These are phyloP conservation scores for Lolium perenne DNA, from an alignment of 176 grass and related monocot genomes.

Conservation along the genomic window DNA sequence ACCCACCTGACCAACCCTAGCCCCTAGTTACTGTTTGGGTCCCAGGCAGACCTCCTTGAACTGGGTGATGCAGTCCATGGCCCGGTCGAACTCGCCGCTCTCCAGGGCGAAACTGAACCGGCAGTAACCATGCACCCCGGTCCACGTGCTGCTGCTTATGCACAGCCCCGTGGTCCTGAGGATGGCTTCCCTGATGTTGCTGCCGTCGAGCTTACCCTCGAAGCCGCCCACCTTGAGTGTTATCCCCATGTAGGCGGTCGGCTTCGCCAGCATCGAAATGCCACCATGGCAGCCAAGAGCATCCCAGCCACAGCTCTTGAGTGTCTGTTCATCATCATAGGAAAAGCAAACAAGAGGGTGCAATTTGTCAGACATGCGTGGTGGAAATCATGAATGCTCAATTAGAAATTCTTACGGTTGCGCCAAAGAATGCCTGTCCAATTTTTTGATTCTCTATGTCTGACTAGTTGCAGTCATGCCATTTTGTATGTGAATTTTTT, in stretches of 20 bases:
- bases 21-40: slow-evolving; percentile 24
- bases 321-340: slow-evolving; percentile 57
- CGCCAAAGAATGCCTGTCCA: not conserved
- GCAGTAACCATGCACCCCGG: slow-evolving; percentile 66
- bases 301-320: slow-evolving; percentile 76
- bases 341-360: not conserved
- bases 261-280: slow-evolving; percentile 85
- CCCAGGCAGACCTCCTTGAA: slow-evolving; percentile 75
- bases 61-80: slow-evolving; percentile 56
- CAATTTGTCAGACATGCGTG: not conserved
- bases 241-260: slow-evolving; percentile 69
- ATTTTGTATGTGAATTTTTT: not conserved
- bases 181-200: slow-evolving; percentile 80
- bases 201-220: slow-evolving; percentile 54
- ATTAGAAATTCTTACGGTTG: not conserved
- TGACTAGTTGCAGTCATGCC: not conserved
- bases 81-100: slow-evolving; percentile 61
- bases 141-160: slow-evolving; percentile 93
- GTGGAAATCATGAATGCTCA: not conserved
- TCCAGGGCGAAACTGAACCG: slow-evolving; percentile 89
- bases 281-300: slow-evolving; percentile 58
- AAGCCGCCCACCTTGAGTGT: slow-evolving; percentile 56
- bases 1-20: not conserved
- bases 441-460: not conserved
- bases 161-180: slow-evolving; percentile 74